Base-by-base conservation (phyloP, 2,329 filamentous ascomycete genomes). In the Bipolaris oryzae region DNA sequence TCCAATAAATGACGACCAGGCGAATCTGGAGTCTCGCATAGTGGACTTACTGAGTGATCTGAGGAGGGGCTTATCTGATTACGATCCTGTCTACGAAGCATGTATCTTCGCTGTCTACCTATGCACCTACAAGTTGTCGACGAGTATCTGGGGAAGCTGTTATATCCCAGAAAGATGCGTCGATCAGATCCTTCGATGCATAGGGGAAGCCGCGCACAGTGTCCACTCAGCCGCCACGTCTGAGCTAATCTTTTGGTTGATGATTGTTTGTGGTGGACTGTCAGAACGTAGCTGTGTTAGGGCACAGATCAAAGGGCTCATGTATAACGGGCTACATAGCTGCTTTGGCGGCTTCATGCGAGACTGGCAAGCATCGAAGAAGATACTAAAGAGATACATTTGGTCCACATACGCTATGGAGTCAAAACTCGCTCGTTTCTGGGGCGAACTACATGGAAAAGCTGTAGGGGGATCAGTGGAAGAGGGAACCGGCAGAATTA, bases 101-200 rank as follows among this genome's bases (percentile, higher is more conserved):
- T 63, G 56, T 39, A 60, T 65, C 35, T 58, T 62, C 35, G 60
- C 53, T 1, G 35, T 49, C 9, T 63, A 62, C 35, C 43, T 64
- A 4, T 58, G 57, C 50, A 65, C 60, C 11, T 65, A 63, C 38
- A 65, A 62, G 11, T 31, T 67, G 16, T 67, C 57, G 0, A 61
- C 57, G 9, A 54, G 60, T 5, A 63, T 65, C 18, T 67, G 64
- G 64, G 53, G 61, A 25, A 58, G 64, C 5, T 60, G 56, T 34
- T 65, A 56, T 31, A 59, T 62, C 13, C 64, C 62, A 6, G 64
- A 63, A 25, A 56, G 52, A 13, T 64, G 58, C 39, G 58, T 61
- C 20, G 43, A 50, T 18, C 58, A 59, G 42, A 38, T 62, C 6
- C 54, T 63, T 21, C 34, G 47, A 33, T 20, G 60, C 11, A n/a